Evolutionary conservation across 2,329 filamentous ascomycete genomes (phyloP).

Genomic region (Fusarium oligoseptatum): DNA sequence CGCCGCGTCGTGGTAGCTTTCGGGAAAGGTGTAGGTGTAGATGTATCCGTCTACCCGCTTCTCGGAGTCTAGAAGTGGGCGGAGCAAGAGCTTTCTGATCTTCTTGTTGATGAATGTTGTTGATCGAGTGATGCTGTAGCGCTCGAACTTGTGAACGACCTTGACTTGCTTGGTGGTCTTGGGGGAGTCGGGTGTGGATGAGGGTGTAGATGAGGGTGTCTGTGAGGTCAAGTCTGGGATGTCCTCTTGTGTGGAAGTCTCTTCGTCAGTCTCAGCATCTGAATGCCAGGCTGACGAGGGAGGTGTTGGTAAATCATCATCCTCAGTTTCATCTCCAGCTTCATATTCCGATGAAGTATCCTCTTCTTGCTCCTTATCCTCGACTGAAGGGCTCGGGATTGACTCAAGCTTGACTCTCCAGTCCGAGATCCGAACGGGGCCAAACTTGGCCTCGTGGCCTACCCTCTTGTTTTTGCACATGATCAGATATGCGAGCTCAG

Average conservation of each 20-base stretch:
- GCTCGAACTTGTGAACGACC: constrained; percentile 33
- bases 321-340: background rate
- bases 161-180: background rate
- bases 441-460: constrained; percentile 4
- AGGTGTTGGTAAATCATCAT: background rate
- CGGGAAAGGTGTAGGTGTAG: constrained; percentile 45
- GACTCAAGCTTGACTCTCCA: constrained; percentile 33
- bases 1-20: constrained; percentile 23
- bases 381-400: background rate
- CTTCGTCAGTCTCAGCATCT: constrained; percentile 2
- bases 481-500: constrained; percentile 28
- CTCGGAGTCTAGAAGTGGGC: background rate
- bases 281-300: background rate
- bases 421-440: background rate
- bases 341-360: background rate
- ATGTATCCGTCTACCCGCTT: constrained; percentile 30
- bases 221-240: background rate
- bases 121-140: constrained; percentile 19
- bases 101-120: constrained; percentile 28
- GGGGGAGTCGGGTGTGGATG: background rate
- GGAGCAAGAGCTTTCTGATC: constrained; percentile 30
- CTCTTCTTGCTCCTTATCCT: constrained; percentile 20
- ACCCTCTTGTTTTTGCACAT: constrained; percentile 25
- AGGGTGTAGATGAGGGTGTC: background rate
- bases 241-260: background rate